Evolutionary conservation across 2,329 filamentous ascomycete genomes (phyloP), one percentile per base, ranked within the genome.

Genomic region (Colletotrichum karsti): DNA sequence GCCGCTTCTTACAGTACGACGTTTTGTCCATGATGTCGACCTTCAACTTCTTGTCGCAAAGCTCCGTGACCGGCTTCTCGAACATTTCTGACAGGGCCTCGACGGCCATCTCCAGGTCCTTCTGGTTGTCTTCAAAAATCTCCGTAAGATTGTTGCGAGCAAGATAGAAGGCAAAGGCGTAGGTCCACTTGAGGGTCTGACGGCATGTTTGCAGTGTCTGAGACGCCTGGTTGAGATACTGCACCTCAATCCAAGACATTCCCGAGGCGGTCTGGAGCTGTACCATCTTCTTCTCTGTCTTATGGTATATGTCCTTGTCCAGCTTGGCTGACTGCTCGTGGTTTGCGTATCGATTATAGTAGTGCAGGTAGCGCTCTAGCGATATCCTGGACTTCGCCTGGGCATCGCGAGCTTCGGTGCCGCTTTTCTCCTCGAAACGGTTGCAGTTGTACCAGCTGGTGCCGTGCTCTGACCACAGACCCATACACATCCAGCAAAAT

Each of bases 401-500:
- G 1, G 94, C 94, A 78, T 97, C 94, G 37, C 96, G 88, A 5
- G 96, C 96, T 63, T 98, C 95, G 0, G 90, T 86, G 2, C 96
- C 96, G 72, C 93, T 97, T 86, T 96, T 98, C 82, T 98, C 96
- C 77, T 99, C 96, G 74, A 92, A 99, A 8, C 96, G 88, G 77
- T 97, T 99, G 87, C 96, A 99, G 80, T 97, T 99, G 85, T 99
- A 99, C 96, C 96, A 99, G 81, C 94, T 97, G 4, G 95, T 99
- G 70, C 96, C 96, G 78, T 99, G 96, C 80, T 99, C 96, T 1
- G 94, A 97, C 96, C 96, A 99, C 1, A 97, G 85, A 0, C 96
- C 96, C 96, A 99, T 99, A 77, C 96, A 99, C 93, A 99, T 98
- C 96, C 96, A 99, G 82, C 96, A 99, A 76, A 99, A 98, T 76